Conservation (phyloP, 495 filamentous ascomycete genomes). For the Tuber calosporum region DNA sequence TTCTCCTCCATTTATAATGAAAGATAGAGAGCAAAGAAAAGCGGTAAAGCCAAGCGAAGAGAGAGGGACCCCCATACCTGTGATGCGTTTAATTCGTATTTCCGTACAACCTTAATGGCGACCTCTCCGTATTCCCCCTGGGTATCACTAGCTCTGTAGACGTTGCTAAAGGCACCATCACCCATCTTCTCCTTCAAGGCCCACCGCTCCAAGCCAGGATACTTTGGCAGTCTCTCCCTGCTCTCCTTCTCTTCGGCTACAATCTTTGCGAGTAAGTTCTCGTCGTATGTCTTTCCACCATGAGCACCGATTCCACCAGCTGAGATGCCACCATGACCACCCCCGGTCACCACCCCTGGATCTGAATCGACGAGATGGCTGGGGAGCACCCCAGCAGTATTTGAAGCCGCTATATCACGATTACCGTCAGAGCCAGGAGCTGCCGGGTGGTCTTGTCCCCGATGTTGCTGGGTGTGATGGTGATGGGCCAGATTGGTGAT, state of each 20-base stretch:
- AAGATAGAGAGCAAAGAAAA: constrained; percentile 38
- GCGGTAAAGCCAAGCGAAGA: constrained; percentile 40
- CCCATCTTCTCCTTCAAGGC: constrained; percentile 94
- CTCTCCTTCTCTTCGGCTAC: constrained; percentile 83
- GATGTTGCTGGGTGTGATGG: constrained; percentile 43
- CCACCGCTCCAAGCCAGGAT: constrained; percentile 89
- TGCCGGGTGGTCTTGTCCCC: constrained; percentile 51
- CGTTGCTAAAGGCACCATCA: constrained; percentile 97
- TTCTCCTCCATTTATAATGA: background rate
- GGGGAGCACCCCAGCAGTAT: constrained; percentile 48
- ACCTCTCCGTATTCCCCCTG: constrained; percentile 65
- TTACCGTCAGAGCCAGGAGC: constrained; percentile 50
- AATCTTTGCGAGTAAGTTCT: constrained; percentile 67
- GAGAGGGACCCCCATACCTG: constrained; percentile 70
- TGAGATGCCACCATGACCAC: constrained; percentile 27
- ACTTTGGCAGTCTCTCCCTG: constrained; percentile 77
- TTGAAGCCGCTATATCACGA: constrained; percentile 55
- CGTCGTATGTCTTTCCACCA: constrained; percentile 54
- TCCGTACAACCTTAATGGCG: constrained; percentile 96
- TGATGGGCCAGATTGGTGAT: constrained; percentile 47
- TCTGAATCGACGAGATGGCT: constrained; percentile 43
- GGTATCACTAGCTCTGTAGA: constrained; percentile 76
- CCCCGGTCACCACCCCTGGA: constrained; percentile 36
- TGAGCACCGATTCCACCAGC: constrained; percentile 37
- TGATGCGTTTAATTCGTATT: constrained; percentile 95